A percentile compares a stretch with the other conserved stretches of the same genome.
Conservation (phyloP, 768 basidiomycete genomes). For the Megacollybia marginata region DNA sequence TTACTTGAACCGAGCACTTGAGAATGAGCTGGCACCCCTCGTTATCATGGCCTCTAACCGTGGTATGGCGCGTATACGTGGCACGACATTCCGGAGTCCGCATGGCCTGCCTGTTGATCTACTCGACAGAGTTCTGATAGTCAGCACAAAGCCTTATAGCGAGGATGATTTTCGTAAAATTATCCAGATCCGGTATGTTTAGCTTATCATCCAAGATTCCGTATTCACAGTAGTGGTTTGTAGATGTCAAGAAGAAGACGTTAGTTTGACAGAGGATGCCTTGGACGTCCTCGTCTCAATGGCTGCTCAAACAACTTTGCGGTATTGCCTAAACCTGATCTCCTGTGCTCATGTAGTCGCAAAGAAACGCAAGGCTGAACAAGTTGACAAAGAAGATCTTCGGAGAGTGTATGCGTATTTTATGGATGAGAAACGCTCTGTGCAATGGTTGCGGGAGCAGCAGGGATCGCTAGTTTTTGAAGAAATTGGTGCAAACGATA, state of each 20-base stretch:
- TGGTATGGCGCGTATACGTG: constrained; percentile 86
- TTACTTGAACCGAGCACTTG: constrained; percentile 91
- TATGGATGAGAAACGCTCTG: constrained; percentile 88
- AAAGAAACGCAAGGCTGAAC: constrained; percentile 69
- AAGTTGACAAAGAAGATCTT: constrained; percentile 82
- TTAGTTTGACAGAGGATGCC: constrained; percentile 69
- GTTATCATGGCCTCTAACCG: constrained; percentile 96
- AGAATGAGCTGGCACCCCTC: constrained; percentile 95
- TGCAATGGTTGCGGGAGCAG: constrained; percentile 87
- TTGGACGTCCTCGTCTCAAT: constrained; percentile 78
- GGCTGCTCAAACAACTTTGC: constrained; percentile 82
- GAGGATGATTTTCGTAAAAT: constrained; percentile 54
- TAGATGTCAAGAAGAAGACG: constrained; percentile 94
- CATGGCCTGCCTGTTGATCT: constrained; percentile 94
- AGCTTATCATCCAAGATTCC: neutral
- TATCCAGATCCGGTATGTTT: constrained; percentile 75
- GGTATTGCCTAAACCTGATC: constrained; percentile 93
- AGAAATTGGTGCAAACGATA: constrained; percentile 31
- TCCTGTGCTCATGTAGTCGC: constrained; percentile 87
- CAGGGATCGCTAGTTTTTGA: constrained; percentile 71
- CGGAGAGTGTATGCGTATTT: constrained; percentile 82
- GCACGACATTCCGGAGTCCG: constrained; percentile 83
- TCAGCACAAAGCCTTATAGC: constrained; percentile 83
- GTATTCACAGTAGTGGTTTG: too few relatives aligned
- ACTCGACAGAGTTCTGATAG: constrained; percentile 90